Base-by-base conservation (phyloP, 176 grass and related monocot genomes). In the Oryza punctata region DNA sequence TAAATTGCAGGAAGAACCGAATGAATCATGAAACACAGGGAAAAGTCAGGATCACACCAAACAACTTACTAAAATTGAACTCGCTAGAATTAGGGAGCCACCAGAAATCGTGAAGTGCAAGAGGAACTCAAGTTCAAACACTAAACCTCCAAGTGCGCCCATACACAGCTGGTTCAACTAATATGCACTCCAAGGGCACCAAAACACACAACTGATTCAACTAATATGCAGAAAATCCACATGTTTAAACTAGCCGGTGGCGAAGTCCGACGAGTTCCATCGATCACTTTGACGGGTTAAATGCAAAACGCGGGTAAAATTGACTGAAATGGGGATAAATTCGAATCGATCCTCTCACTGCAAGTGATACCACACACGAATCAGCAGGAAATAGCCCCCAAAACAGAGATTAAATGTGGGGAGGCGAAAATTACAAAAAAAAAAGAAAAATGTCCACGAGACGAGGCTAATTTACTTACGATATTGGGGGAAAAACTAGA, bases 401-500 rank as follows among this genome's bases (percentile, higher is more conserved):
- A 2, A 19, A 28, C 12, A 30, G 1, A 60, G 24, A 86, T 10
- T 57, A 73, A 63, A 29, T 38, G 6, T 33, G 16, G 21, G 24
- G 7, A 10, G 12, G 2, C 57, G 12, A 12, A 26, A 13, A 82
- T 0, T 18, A 6, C n/a, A 40, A 44, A 4, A 33, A 69, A 49
- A 63, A 49, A 26, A 69, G 40, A 63, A 49, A 26, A 33, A 3
- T 41, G 2, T 5, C 10, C 63, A 63, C 11, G 21, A 61, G 19
- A 35, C 40, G 26, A 35, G 28, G 37, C 7, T 13, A 52, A 7
- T 26, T 19, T 1, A 0, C 40, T 19, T 18, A 32, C 2, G 16
- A 71, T 71, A 76, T 45, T 65, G 26, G 67, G 77, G 16, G 60
- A 23, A 45, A 54, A 71, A 76, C 11, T 67, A 29, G n/a, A 70